A percentile compares a stretch with the other conserved stretches of the same genome.
Evolutionary conservation across 2,329 filamentous ascomycete genomes (phyloP).

Genomic region (Knufia petricola): DNA sequence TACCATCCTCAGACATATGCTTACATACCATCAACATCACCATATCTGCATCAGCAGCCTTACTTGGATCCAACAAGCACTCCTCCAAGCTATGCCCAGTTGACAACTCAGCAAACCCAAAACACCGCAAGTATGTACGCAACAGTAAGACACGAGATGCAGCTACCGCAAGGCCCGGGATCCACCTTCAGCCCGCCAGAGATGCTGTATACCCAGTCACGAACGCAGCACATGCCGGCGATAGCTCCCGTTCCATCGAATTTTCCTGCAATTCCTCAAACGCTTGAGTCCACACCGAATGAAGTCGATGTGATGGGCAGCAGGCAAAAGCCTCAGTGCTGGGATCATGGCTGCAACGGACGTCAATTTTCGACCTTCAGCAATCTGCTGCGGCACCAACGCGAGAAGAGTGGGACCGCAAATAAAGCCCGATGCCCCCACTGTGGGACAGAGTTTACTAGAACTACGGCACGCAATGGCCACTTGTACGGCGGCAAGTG

Average conservation of each 20-base stretch:
- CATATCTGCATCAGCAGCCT: conserved; percentile 5
- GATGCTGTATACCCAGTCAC: conserved; percentile 4
- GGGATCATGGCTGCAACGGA: conserved; percentile 94
- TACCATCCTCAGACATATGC: not conserved
- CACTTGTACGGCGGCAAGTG: conserved; percentile 85
- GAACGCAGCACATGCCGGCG: conserved; percentile 13
- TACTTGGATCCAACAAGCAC: conserved; percentile 3
- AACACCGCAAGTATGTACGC: not conserved
- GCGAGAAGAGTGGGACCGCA: conserved; percentile 87
- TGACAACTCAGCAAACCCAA: not conserved
- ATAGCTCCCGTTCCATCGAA: conserved; percentile 14
- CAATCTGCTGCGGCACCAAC: conserved; percentile 83
- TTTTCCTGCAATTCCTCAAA: conserved; percentile 14
- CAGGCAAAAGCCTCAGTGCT: conserved; percentile 88
- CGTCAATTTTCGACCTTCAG: conserved; percentile 94
- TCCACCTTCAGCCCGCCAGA: not conserved
- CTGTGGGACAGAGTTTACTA: conserved; percentile 86
- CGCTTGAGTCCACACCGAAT: conserved; percentile 17
- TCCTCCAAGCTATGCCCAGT: not conserved
- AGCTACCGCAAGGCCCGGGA: not conserved
- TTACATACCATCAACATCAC: not conserved
- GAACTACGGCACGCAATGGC: conserved; percentile 79
- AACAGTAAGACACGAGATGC: conserved; percentile 1
- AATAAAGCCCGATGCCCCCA: conserved; percentile 81
- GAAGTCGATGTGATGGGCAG: conserved; percentile 26